Base-by-base conservation (phyloP, 306 rosid genomes). In the Sechiopsis laciniata region DNA sequence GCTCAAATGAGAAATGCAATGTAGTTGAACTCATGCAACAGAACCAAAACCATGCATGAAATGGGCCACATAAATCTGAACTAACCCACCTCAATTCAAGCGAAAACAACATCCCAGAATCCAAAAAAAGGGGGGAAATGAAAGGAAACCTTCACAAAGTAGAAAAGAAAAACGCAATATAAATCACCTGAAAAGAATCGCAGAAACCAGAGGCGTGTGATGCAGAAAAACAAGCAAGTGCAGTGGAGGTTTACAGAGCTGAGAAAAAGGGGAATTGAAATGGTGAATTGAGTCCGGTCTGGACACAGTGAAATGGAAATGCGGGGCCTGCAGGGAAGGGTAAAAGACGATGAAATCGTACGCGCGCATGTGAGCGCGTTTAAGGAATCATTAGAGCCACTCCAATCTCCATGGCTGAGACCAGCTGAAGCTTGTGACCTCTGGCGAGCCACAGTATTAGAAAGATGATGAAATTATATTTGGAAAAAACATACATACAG, bases 1-100 rank as follows among this genome's bases (percentile, higher is more conserved):
- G 71, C 60, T 60, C 14, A 48, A 74, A 74, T n/a, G 11, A 61
- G 71, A 48, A 74, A 74, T 60, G 60, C 71, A 69, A 19, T 45
- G 64, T 29, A 40, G 14, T 26, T 62, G 2, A 15, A 19, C 6
- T 58, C 70, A 60, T 16, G 20, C 15, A 58, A 74, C 24, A 46
- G 12, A 74, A 22, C 6, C 57, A 11, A 46, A 24, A 26, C 24
- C 59, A 70, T 70, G 74, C 74, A 70, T 69, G 73, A 70, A 51
- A 70, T 26, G 26, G 16, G 0, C 10, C 48, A 15, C 48, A 3
- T 9, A 50, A 70, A 24, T 52, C 26, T 3, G 22, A 26, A 8
- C 15, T 8, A 26, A 55, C 19, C n/a, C 29, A 60, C n/a, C 4
- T 2, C 56, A 50, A 11, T 68, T 68, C 57, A 68, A 48, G 50